Evolutionary conservation across 805 yeast genomes (phyloP).

Genomic region (Priceomyces castillae): DNA sequence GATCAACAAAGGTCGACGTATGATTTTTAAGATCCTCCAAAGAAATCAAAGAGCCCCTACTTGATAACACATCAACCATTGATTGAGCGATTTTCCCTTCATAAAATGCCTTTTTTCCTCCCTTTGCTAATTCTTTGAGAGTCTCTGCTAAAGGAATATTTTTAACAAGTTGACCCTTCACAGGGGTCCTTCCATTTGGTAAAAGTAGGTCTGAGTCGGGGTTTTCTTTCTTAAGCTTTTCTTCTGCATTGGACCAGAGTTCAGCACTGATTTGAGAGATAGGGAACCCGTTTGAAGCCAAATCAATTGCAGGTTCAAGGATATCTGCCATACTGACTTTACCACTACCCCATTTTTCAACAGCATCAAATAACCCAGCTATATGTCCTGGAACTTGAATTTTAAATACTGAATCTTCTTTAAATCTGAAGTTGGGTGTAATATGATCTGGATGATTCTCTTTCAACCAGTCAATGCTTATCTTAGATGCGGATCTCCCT

Average conservation of each 20-base stretch:
- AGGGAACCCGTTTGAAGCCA: constrained; percentile 68
- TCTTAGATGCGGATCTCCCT: constrained; percentile 60
- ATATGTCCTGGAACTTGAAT: constrained; percentile 78
- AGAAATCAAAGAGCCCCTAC: constrained; percentile 55
- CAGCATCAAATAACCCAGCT: constrained; percentile 75
- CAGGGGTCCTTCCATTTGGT: constrained; percentile 43
- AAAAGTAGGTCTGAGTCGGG: constrained; percentile 31
- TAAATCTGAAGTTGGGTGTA: constrained; percentile 39
- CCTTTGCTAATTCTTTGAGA: constrained; percentile 46
- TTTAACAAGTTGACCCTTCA: constrained; percentile 53
- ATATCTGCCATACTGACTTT: constrained; percentile 57
- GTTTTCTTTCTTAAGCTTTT: constrained; percentile 37
- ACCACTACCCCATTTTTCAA: constrained; percentile 71
- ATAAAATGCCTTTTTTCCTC: constrained; percentile 68
- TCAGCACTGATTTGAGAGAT: constrained; percentile 57
- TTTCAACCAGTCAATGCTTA: constrained; percentile 39
- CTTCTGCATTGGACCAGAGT: constrained; percentile 44
- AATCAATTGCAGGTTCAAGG: constrained; percentile 61
- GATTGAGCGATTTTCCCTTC: constrained; percentile 67
- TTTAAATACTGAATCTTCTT: constrained; percentile 51
- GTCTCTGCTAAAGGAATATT: constrained; percentile 56
- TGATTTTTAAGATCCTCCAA: constrained; percentile 57
- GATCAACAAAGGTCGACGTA: constrained; percentile 61
- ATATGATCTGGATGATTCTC: constrained; percentile 38
- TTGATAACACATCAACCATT: constrained; percentile 52